phyloP scores from a whole-genome alignment of 1,284 basidiomycete species.

The Leucocoprinus gongylophorus region DNA sequence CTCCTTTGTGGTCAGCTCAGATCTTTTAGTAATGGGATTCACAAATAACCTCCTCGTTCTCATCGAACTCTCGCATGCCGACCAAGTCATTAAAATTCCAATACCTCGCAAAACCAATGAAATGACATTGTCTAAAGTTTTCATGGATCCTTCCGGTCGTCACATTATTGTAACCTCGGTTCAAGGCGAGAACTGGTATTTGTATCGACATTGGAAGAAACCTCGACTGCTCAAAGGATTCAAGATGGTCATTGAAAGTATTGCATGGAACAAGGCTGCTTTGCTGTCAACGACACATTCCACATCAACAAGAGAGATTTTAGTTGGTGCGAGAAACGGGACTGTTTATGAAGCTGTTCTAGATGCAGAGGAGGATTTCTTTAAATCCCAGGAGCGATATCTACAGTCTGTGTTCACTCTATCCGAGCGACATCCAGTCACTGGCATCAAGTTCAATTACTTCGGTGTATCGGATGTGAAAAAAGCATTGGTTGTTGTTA shows the following conservation, averaged over 20 bases:
- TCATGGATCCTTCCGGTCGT: slow-evolving; percentile 86
- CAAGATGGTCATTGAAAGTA: slow-evolving; percentile 83
- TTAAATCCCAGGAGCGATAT: slow-evolving; percentile 84
- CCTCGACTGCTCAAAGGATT: slow-evolving; percentile 73
- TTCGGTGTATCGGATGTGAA: slow-evolving; percentile 57
- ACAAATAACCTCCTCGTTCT: slow-evolving; percentile 73
- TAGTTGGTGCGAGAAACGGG: slow-evolving; percentile 85
- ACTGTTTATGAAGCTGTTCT: slow-evolving; percentile 80
- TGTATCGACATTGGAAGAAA: slow-evolving; percentile 76
- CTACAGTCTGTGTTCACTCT: slow-evolving; percentile 75
- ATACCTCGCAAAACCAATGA: slow-evolving; percentile 68
- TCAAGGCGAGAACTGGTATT: slow-evolving; percentile 93
- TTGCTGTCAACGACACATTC: slow-evolving; percentile 56
- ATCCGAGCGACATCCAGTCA: slow-evolving; percentile 72
- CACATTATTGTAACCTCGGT: slow-evolving; percentile 84
- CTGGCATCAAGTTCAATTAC: slow-evolving; percentile 77
- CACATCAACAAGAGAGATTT: slow-evolving; percentile 76
- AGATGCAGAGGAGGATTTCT: slow-evolving; percentile 86
- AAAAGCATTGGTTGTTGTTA: slow-evolving; percentile 67
- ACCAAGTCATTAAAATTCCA: slow-evolving; percentile 72
- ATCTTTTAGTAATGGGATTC: slow-evolving; percentile 80
- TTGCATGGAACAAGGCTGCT: slow-evolving; percentile 89
- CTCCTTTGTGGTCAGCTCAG: slow-evolving; percentile 77
- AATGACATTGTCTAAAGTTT: slow-evolving; percentile 70
- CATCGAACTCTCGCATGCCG: slow-evolving; percentile 78